phyloP scores from a whole-genome alignment of 768 basidiomycete species.

The Suillus subalutaceus region DNA sequence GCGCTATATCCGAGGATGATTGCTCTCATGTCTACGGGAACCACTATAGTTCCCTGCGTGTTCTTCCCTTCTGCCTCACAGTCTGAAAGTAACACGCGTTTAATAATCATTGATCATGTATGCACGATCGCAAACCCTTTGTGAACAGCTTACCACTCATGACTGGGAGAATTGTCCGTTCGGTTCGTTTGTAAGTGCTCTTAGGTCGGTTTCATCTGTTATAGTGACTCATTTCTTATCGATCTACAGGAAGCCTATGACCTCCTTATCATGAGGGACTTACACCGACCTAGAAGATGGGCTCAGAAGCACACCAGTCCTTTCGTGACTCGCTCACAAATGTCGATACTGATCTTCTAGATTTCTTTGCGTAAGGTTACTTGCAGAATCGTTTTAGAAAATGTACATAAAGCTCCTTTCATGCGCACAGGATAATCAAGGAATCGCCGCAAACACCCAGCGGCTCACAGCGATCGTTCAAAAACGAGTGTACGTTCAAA shows the following conservation, averaged over 20 bases:
- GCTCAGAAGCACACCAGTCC: neutral
- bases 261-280: neutral
- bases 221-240: no score
- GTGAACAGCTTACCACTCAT: neutral
- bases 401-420: neutral
- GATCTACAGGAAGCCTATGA: neutral
- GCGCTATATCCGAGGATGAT: neutral
- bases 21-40: neutral
- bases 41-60: neutral
- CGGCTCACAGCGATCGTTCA: neutral
- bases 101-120: neutral
- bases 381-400: neutral
- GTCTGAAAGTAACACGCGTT: neutral
- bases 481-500: neutral
- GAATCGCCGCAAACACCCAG: neutral
- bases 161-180: neutral
- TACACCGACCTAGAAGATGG: neutral
- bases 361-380: neutral
- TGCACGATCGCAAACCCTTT: neutral
- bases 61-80: neutral
- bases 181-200: neutral
- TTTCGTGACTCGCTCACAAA: neutral
- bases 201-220: neutral
- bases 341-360: neutral
- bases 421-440: neutral